These are phyloP conservation scores for Dinochytrium kinnereticum DNA, from an alignment of 371 early-diverging fungal species.

Conservation along the genomic window DNA sequence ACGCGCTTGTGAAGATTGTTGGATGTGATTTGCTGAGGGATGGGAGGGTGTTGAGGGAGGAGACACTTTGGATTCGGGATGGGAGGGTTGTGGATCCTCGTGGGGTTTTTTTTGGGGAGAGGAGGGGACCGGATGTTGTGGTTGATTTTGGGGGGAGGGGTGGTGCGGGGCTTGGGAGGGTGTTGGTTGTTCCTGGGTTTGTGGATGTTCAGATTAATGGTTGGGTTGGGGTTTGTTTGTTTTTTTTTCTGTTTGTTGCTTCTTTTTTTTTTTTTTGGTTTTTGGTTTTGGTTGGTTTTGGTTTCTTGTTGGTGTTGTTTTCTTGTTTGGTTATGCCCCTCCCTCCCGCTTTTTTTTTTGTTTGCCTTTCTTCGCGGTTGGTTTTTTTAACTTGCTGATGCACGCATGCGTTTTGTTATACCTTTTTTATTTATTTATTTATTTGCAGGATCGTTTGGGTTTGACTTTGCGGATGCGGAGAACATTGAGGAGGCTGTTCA, in stretches of 20 bases:
- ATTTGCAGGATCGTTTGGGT: conserved; percentile 74
- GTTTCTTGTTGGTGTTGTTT: too few species aligned
- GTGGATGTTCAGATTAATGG: conserved; percentile 87
- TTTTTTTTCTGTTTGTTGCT: too few species aligned
- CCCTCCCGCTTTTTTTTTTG: too few species aligned
- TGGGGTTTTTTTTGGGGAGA: conserved; percentile 70
- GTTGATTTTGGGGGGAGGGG: conserved; percentile 64
- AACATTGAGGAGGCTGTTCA: conserved; percentile 59
- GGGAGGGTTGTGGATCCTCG: conserved; percentile 82
- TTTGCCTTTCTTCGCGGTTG: too few species aligned
- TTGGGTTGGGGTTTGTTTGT: too few species aligned
- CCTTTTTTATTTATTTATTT: background rate
- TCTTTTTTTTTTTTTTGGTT: too few species aligned
- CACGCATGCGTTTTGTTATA: background rate
- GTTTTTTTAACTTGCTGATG: too few species aligned
- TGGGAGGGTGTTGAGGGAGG: conserved; percentile 72
- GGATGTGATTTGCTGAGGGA: conserved; percentile 77
- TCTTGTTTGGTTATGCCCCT: too few species aligned
- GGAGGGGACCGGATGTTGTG: conserved; percentile 69
- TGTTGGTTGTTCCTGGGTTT: conserved; percentile 76
- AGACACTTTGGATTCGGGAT: conserved; percentile 75
- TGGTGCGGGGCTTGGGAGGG: conserved; percentile 54
- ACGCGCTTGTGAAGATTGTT: conserved; percentile 70
- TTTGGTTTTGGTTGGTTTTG: too few species aligned
- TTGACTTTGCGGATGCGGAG: conserved; percentile 77